A percentile compares a stretch with the other conserved stretches of the same genome.
Conservation (phyloP, 306 rosid species). For the Gastrolobium bilobum region DNA sequence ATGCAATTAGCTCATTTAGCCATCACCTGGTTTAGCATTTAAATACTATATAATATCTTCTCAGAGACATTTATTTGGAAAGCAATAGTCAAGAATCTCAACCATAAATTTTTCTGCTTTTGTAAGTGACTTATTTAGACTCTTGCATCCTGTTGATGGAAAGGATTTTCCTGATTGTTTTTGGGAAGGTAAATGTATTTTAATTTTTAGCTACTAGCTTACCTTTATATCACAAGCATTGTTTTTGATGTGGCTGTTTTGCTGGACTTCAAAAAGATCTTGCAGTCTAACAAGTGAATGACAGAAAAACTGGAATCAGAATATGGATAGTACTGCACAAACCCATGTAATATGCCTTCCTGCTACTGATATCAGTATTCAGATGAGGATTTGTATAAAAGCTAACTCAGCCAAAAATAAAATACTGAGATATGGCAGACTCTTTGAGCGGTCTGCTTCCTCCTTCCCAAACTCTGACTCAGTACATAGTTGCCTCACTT, state of each 20-base stretch:
- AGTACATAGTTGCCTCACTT: slow-evolving; percentile 5
- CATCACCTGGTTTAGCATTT: slow-evolving; percentile 32
- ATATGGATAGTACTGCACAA: slow-evolving; percentile 27
- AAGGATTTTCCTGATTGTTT: slow-evolving; percentile 21
- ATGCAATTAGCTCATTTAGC: slow-evolving; percentile 14
- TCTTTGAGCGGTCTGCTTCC: slow-evolving; percentile 21
- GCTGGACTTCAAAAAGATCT: slow-evolving; percentile 26
- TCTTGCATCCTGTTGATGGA: slow-evolving; percentile 14
- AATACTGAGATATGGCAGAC: slow-evolving; percentile 9
- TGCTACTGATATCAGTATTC: slow-evolving; percentile 7
- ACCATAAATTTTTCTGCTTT: slow-evolving; percentile 4
- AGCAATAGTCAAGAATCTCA: slow-evolving; percentile 10
- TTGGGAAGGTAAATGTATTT: slow-evolving; percentile 7
- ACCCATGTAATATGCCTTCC: background rate
- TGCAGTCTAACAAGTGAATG: slow-evolving; percentile 5
- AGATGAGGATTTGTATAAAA: slow-evolving; percentile 17
- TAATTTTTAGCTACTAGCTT: background rate
- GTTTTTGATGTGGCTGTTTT: slow-evolving; percentile 33
- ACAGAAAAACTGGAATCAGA: slow-evolving; percentile 23
- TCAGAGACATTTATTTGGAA: background rate
- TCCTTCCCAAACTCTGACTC: slow-evolving; percentile 22
- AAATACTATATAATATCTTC: slow-evolving; percentile 15
- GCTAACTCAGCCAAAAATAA: background rate
- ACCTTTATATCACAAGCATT: slow-evolving; percentile 3
- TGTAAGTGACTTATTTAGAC: slow-evolving; percentile 26